Base-by-base conservation (phyloP, 2,329 filamentous ascomycete genomes). In the Penicillium sp. region DNA sequence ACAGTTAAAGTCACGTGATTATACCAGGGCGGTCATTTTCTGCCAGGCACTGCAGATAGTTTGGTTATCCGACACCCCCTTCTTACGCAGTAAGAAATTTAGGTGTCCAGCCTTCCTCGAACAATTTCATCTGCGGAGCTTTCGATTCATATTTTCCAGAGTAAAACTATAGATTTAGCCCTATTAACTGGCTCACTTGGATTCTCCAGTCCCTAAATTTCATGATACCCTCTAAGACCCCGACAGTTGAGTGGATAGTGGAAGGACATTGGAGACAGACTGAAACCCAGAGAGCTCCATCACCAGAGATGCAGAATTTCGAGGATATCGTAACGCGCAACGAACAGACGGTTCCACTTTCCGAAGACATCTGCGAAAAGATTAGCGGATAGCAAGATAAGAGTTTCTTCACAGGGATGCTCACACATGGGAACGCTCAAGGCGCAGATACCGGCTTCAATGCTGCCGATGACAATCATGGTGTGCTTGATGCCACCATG, bases 361-460 rank as follows among this genome's bases (percentile, higher is more conserved):
- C 89, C 88, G 55, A 83, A 86, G 11, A 93, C 68, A 66, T 93
- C 86, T 89, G 54, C 24, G 10, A 42, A 16, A 13, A 13, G 16
- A 2, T 34, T 37, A 40, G 23, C 4, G 11, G 0, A 7, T 26
- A 3, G 7, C 16, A 4, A 13, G 8, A 11, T 16, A 8, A 13
- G 27, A 23, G 14, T 6, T 40, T 34, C 9, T 20, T 34, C 11
- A 16, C n/a, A 10, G 8, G 29, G 8, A 31, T 37, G 79, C 88
- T 77, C 81, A 94, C 88, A 85, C 78, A 85, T 79, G 0, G 87
- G 86, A 47, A 95, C 76, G 43, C 82, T 89, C 53, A 86, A 65
- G 40, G 85, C 65, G 66, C 89, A 95, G 40, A 95, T 74, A 1
- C 75, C 82, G 0, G 95, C 76, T 69, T 96, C 89, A 14, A 94